These are phyloP conservation scores for Penicillium samsonianum DNA, from an alignment of 495 filamentous ascomycete genomes.

Conservation along the genomic window DNA sequence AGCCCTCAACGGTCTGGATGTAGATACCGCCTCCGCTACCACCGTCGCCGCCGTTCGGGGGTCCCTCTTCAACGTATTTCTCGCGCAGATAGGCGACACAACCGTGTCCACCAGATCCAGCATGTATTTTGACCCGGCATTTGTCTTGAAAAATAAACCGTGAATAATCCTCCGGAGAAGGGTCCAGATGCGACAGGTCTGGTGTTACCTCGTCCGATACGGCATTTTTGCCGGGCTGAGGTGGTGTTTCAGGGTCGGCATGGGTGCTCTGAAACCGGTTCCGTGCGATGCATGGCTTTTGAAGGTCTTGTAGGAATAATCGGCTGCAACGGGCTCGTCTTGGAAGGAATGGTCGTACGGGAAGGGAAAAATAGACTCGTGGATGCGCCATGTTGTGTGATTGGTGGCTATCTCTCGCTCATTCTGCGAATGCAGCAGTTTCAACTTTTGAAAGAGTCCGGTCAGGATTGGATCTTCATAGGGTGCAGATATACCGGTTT, in stretches of 20 bases:
- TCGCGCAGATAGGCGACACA: constrained; percentile 93
- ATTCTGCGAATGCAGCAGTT: constrained; percentile 10
- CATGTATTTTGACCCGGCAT: constrained; percentile 70
- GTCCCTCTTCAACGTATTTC: constrained; percentile 80
- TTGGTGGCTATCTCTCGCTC: constrained; percentile 16
- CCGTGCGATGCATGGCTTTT: constrained; percentile 32
- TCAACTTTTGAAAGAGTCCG: background rate
- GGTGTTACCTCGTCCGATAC: constrained; percentile 29
- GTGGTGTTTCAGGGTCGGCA: constrained; percentile 15
- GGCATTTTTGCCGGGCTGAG: constrained; percentile 15
- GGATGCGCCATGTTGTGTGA: constrained; percentile 25
- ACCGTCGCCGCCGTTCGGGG: constrained; percentile 96
- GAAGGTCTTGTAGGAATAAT: constrained; percentile 29
- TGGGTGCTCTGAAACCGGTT: constrained; percentile 41
- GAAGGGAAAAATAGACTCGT: constrained; percentile 26
- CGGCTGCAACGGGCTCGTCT: constrained; percentile 7
- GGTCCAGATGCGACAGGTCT: constrained; percentile 66
- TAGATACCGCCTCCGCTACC: constrained; percentile 89
- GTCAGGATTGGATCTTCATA: background rate
- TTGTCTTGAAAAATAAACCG: constrained; percentile 83
- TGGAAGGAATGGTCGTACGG: constrained; percentile 16
- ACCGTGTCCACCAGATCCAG: constrained; percentile 82
- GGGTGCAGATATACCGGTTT: background rate
- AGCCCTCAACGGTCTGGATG: constrained; percentile 87
- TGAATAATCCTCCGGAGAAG: constrained; percentile 77